Percentiles rank a stretch among this genome's conserved stretches.
phyloP scores from a whole-genome alignment of 2,329 filamentous ascomycete species.

The Penicillium nordicum region DNA sequence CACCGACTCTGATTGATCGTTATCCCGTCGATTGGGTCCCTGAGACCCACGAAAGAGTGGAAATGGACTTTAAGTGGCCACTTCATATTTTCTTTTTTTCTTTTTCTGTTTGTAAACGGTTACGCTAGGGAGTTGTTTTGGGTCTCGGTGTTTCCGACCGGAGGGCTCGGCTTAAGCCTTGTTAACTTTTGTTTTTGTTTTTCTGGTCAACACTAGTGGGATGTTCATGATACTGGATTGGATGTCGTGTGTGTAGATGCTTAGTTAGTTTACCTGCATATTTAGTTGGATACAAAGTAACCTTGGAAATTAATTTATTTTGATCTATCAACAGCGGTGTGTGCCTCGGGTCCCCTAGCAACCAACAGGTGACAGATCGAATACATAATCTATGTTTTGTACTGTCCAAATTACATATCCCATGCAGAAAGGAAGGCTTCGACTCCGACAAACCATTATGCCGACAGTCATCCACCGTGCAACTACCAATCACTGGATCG shows the following conservation, averaged over 20 bases:
- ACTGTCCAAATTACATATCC: neutral
- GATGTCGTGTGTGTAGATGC: neutral
- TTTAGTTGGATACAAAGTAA: neutral
- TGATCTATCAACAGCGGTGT: slow-evolving; percentile 16
- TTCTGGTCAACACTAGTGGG: neutral
- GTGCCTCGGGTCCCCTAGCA: slow-evolving; percentile 19
- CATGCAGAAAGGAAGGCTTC: neutral
- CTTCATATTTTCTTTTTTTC: neutral
- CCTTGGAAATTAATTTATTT: neutral
- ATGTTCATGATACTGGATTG: neutral
- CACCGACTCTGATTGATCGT: slow-evolving; percentile 4
- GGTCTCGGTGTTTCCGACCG: slow-evolving; percentile 21
- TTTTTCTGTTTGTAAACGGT: slow-evolving; percentile 15
- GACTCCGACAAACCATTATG: neutral
- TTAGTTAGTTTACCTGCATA: neutral
- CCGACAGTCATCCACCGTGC: neutral
- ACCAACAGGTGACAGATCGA: slow-evolving; percentile 20
- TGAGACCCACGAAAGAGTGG: slow-evolving; percentile 10
- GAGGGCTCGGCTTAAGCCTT: slow-evolving; percentile 14
- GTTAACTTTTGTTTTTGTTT: neutral
- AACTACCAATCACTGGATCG: slow-evolving; percentile 15
- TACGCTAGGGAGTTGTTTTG: slow-evolving; percentile 24
- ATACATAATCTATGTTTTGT: slow-evolving; percentile 4
- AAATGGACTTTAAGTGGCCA: neutral
- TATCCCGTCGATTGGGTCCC: slow-evolving; percentile 7